Conservation (phyloP, 371 early-diverging fungal species). For the Parasitella parasitica region DNA sequence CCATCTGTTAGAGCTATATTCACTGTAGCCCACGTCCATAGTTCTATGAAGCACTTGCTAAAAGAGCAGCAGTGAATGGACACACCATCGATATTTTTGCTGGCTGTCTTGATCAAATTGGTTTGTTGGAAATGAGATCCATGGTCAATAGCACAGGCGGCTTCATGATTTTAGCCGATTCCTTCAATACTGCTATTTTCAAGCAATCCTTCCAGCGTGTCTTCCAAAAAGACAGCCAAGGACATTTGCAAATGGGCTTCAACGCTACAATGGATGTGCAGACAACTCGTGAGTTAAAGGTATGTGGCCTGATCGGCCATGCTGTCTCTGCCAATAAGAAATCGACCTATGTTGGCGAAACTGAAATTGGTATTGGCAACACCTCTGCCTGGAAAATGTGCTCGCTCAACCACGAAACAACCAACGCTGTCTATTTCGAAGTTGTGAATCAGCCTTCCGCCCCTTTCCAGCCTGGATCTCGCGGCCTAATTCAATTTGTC, state of each 20-base stretch:
- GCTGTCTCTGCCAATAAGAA: slow-evolving; percentile 92
- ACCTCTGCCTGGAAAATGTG: slow-evolving; percentile 96
- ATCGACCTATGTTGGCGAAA: slow-evolving; percentile 90
- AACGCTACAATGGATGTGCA: slow-evolving; percentile 98
- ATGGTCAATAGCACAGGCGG: slow-evolving; percentile 95
- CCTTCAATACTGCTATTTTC: slow-evolving; percentile 95
- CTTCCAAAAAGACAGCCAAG: slow-evolving; percentile 89
- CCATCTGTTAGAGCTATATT: too few relatives aligned
- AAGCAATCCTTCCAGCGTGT: slow-evolving; percentile 95
- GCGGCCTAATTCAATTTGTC: slow-evolving; percentile 93
- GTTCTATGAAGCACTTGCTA: slow-evolving; percentile 93
- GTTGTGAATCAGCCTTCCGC: slow-evolving; percentile 85
- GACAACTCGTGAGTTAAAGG: slow-evolving; percentile 92
- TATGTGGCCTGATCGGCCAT: slow-evolving; percentile 96
- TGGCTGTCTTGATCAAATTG: slow-evolving; percentile 54
- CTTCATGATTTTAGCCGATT: slow-evolving; percentile 94
- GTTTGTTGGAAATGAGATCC: slow-evolving; percentile 97
- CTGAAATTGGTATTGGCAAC: slow-evolving; percentile 96
- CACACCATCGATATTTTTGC: slow-evolving; percentile 57
- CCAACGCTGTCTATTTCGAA: slow-evolving; percentile 94
- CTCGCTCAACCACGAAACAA: slow-evolving; percentile 83
- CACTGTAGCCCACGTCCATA: too few relatives aligned
- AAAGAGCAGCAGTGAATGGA: slow-evolving; percentile 75
- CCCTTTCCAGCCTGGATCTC: slow-evolving; percentile 82
- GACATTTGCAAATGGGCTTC: slow-evolving; percentile 93